phyloP scores from a whole-genome alignment of 148 eudicot genomes.

The Simmondsia chinensis region DNA sequence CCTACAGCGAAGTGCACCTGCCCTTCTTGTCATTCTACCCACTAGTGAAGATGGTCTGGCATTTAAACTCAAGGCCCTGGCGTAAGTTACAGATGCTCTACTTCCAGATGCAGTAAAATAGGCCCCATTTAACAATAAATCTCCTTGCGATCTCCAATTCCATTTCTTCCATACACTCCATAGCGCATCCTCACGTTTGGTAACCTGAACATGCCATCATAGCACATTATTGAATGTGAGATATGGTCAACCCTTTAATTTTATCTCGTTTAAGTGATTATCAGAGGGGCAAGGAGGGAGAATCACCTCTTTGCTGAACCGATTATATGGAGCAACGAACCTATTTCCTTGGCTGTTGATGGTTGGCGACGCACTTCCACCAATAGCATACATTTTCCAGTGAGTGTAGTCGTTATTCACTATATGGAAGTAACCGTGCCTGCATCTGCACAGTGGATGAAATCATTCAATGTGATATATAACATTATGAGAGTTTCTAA shows the following conservation, averaged over 20 bases:
- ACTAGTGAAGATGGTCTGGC: conserved; percentile 41
- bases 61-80: conserved; percentile 37
- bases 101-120: conserved; percentile 35
- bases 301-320: conserved; percentile 15
- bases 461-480: too few relatives aligned
- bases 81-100: conserved; percentile 24
- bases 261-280: not conserved
- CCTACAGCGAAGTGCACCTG: conserved; percentile 37
- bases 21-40: conserved; percentile 29
- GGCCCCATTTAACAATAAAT: conserved; percentile 49
- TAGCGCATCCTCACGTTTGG: conserved; percentile 36
- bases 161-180: conserved; percentile 40
- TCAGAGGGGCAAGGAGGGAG: not conserved
- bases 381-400: conserved; percentile 52
- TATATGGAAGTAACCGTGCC: conserved; percentile 47
- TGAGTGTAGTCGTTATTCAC: conserved; percentile 44
- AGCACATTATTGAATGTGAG: not conserved
- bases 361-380: conserved; percentile 57
- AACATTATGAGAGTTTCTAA: too few relatives aligned
- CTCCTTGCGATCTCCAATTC: conserved; percentile 67
- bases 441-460: conserved; percentile 23
- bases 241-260: too few relatives aligned
- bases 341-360: conserved; percentile 54
- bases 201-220: conserved; percentile 25
- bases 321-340: conserved; percentile 28